Base-by-base conservation (phyloP, 176 grass and related monocot genomes). In the Cymbopogon citratus region DNA sequence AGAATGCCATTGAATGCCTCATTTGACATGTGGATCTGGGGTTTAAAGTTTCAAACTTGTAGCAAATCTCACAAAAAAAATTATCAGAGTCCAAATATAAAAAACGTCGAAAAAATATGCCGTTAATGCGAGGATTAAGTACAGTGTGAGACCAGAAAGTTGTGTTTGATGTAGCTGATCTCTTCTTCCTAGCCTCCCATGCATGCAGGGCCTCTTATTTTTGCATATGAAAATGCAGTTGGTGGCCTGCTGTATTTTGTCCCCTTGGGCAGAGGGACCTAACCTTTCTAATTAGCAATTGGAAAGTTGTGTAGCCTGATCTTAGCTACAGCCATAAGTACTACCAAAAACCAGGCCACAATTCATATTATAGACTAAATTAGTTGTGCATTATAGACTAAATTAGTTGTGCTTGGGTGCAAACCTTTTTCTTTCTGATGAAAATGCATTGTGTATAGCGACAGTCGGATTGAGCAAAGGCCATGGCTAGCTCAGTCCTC, bases 161-260 rank as follows among this genome's bases (percentile, higher is more conserved):
- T 46, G 68, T 69, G 25, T 26, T 63, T 62, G 45, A 5, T 79
- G 60, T 39, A 28, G 15, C 6, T 61, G 54, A 4, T 73, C 38
- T 49, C 66, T 23, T 83, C 45, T n/a, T 38, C 28, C 59, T 72
- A 73, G 54, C 12, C 41, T 51, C 52, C 75, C 41, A 12, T 79
- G 56, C n/a, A 28, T 38, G 83, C 54, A 63, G 49, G n/a, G n/a
- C 43, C 71, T 83, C 71, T 56, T 65, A n/a, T 74, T 63, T 63
- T 75, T 54, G 71, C 29, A 52, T 21, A 54, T 24, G 62, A 75
- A 73, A 46, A 63, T 76, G 72, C 23, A 56, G 57, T 54, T 34
- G 41, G 43, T 73, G 72, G 43, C 57, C 43, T 73, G 54, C n/a
- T n/a, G n/a, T 29, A 73, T 72, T 52, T 54, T 72, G 15, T 40